A percentile compares a stretch with the other conserved stretches of the same genome.
phyloP scores from a whole-genome alignment of 305 asterid species.

The Stenogyne calaminthoides region DNA sequence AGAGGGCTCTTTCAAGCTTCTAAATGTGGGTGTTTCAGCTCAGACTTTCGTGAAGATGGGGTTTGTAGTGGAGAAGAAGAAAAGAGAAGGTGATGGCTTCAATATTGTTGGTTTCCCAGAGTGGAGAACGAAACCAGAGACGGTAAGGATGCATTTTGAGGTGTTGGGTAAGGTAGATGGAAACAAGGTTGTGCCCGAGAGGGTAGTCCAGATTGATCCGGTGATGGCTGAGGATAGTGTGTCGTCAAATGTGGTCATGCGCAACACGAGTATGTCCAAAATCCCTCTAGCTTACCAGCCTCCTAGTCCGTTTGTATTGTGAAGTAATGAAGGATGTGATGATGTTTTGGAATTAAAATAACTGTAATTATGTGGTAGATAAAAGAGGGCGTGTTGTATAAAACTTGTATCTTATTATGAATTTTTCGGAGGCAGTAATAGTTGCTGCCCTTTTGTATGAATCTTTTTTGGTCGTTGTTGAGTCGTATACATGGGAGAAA shows the following conservation, averaged over 20 bases:
- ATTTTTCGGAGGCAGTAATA: not conserved
- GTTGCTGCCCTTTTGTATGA: not conserved
- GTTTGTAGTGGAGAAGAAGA: slow-evolving; percentile 76
- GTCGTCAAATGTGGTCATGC: slow-evolving; percentile 49
- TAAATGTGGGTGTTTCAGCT: slow-evolving; percentile 86
- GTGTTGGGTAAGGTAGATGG: slow-evolving; percentile 91
- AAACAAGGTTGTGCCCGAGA: slow-evolving; percentile 78
- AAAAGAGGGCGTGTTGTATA: slow-evolving; percentile 12
- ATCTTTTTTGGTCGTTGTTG: not conserved
- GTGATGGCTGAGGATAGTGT: slow-evolving; percentile 61
- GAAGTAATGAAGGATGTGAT: slow-evolving; percentile 13
- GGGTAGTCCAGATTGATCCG: slow-evolving; percentile 76
- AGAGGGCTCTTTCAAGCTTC: slow-evolving; percentile 76
- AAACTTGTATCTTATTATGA: slow-evolving; percentile 15
- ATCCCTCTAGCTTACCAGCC: slow-evolving; percentile 61
- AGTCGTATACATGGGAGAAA: not conserved
- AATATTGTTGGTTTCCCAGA: slow-evolving; percentile 56
- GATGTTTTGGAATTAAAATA: not conserved
- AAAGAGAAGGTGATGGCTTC: slow-evolving; percentile 48
- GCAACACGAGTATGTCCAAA: slow-evolving; percentile 66
- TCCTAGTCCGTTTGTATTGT: slow-evolving; percentile 64
- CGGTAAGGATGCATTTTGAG: slow-evolving; percentile 81
- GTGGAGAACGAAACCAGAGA: slow-evolving; percentile 80
- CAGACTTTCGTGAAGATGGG: slow-evolving; percentile 85
- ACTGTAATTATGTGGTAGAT: slow-evolving; percentile 18